Base-by-base conservation (phyloP, 2,329 filamentous ascomycete genomes). In the Exophiala sp. region DNA sequence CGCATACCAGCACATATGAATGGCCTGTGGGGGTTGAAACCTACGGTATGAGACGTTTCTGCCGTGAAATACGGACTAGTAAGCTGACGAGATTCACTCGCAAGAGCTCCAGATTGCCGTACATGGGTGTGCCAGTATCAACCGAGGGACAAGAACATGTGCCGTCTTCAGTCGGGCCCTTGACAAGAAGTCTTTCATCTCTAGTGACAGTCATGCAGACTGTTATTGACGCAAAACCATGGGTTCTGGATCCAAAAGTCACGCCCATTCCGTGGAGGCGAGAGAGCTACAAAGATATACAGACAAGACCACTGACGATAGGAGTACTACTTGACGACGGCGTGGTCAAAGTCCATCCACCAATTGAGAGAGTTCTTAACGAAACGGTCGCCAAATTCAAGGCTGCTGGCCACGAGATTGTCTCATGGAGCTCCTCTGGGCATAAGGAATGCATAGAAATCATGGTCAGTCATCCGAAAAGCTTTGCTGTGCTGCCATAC, bases 131-230 rank as follows among this genome's bases (percentile, higher is more conserved):
- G 0, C 73, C 80, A 0, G 82, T 85, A 0, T 84, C 82, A 0
- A 84, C 79, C 0, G 81, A 85, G 38, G 82, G 83, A 33, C 83
- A 86, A 62, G 80, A 85, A 52, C 82, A 86, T 65, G 78, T 86
- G 0, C 82, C 82, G 1, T 86, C 83, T 0, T 75, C 81, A 0
- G 69, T 85, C n/a, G 83, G 83, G 0, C 83, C 84, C 1, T 74
- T 87, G 70, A 71, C 79, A 5, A 72, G 82, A 5, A 74, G 72
- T 54, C 64, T 84, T 3, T 65, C 71, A 2, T 80, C 81, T 0
- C 67, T 86, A 1, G 69, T 70, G 6, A 68, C 74, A 1, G 63
- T 70, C 32, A 61, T 70, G 53, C 66, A 64, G 42, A 51, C 66
- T 0, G 63, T 76, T 1, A 53, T 75, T 3, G 60, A 61, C 9